Evolutionary conservation across 208 protist species (phyloP).

Genomic region (Lotmaria passim): DNA sequence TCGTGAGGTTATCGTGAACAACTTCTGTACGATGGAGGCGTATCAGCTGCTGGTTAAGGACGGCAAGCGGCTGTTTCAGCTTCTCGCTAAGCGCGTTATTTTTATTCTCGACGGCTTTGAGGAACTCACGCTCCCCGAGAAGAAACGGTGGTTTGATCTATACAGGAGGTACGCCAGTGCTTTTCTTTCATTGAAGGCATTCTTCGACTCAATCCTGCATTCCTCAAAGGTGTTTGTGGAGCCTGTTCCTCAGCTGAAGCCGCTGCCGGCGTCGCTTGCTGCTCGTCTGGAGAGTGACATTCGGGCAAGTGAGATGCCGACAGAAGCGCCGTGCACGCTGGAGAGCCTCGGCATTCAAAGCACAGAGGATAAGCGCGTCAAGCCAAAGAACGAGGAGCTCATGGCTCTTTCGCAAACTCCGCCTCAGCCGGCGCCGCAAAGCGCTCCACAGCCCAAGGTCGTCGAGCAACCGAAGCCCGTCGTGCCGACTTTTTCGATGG

Average conservation of each 20-base stretch:
- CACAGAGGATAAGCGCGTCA: slow-evolving; percentile 5
- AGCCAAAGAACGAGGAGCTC: slow-evolving; percentile 16
- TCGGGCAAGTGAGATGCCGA: slow-evolving; percentile 30
- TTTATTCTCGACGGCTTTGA: slow-evolving; percentile 68
- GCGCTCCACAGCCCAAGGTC: neutral
- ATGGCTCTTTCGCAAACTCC: neutral
- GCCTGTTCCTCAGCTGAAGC: slow-evolving; percentile 57
- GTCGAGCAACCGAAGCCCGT: slow-evolving; percentile 1
- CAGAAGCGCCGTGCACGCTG: slow-evolving; percentile 45
- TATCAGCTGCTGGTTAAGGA: slow-evolving; percentile 68
- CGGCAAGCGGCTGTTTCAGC: slow-evolving; percentile 65
- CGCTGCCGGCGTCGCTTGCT: slow-evolving; percentile 48
- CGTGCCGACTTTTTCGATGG: slow-evolving; percentile 38
- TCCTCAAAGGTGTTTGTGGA: slow-evolving; percentile 62
- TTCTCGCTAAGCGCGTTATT: slow-evolving; percentile 66
- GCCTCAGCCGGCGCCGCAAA: neutral
- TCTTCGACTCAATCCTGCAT: slow-evolving; percentile 58
- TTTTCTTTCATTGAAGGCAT: slow-evolving; percentile 35
- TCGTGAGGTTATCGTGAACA: slow-evolving; percentile 67
- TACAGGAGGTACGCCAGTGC: slow-evolving; percentile 47
- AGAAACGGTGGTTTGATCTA: slow-evolving; percentile 53
- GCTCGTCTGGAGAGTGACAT: slow-evolving; percentile 51
- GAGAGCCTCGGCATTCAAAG: slow-evolving; percentile 61
- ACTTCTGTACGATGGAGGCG: slow-evolving; percentile 79
- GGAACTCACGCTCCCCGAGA: slow-evolving; percentile 46